Conservation (phyloP, 805 yeast genomes). For the Wickerhamiella australiensis region DNA sequence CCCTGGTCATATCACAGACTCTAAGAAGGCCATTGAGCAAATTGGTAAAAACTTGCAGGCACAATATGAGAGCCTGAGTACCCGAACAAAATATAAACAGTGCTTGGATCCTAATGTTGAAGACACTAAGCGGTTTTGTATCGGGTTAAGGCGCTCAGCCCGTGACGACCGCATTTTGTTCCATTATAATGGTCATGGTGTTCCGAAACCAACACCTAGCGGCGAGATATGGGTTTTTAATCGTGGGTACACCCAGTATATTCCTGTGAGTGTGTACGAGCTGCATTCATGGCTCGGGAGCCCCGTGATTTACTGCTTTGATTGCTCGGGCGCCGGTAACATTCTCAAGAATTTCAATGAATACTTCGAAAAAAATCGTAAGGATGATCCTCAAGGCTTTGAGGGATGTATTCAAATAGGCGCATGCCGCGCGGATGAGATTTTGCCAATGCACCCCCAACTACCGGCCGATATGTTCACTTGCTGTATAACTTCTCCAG, state of each 20-base stretch:
- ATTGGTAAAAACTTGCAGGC: constrained; percentile 79
- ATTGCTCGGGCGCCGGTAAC: constrained; percentile 89
- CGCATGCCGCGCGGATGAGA: constrained; percentile 77
- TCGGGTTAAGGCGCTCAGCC: constrained; percentile 75
- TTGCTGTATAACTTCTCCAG: constrained; percentile 89
- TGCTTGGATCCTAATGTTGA: constrained; percentile 91
- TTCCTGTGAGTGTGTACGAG: constrained; percentile 91
- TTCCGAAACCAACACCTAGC: constrained; percentile 88
- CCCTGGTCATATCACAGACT: constrained; percentile 67
- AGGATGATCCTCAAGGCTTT: constrained; percentile 44
- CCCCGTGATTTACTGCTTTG: constrained; percentile 89
- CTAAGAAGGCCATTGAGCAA: constrained; percentile 80
- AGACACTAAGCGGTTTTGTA: constrained; percentile 84
- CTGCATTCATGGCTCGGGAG: constrained; percentile 96
- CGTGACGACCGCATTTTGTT: constrained; percentile 87
- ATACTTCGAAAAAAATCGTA: constrained; percentile 80
- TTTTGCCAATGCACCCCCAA: constrained; percentile 84
- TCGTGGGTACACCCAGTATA: constrained; percentile 92
- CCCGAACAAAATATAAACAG: constrained; percentile 81
- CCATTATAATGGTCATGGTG: constrained; percentile 97
- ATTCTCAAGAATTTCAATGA: constrained; percentile 79
- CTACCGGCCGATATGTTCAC: constrained; percentile 94
- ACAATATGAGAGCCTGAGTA: constrained; percentile 79
- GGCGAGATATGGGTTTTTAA: constrained; percentile 99
- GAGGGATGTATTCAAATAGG: constrained; percentile 87